Evolutionary conservation across 1,139 yeast genomes (phyloP).

Genomic region (Nakaseomyces bracarensis): DNA sequence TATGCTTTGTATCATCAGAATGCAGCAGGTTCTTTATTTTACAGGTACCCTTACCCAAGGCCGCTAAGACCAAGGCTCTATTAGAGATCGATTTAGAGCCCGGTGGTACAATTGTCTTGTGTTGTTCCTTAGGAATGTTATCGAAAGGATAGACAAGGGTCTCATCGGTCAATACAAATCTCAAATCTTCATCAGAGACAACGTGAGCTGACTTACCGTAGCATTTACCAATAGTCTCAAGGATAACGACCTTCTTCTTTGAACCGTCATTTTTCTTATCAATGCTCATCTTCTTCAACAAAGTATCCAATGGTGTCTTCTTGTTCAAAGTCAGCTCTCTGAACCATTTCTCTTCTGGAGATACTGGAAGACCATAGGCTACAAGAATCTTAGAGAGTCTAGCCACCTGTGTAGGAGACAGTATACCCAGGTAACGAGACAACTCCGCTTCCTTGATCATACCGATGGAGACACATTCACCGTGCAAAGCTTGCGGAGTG

Average conservation of each 20-base stretch:
- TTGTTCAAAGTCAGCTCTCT: conserved; percentile 60
- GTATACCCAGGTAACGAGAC: conserved; percentile 78
- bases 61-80: conserved; percentile 87
- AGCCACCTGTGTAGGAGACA: conserved; percentile 91
- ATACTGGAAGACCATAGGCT: conserved; percentile 78
- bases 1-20: conserved; percentile 91
- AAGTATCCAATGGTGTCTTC: conserved; percentile 60
- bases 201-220: conserved; percentile 82
- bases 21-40: conserved; percentile 77
- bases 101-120: conserved; percentile 62
- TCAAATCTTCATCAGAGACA: conserved; percentile 70
- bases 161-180: conserved; percentile 81
- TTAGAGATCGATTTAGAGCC: conserved; percentile 97
- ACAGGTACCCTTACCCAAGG: conserved; percentile 81
- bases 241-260: conserved; percentile 75
- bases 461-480: conserved; percentile 96
- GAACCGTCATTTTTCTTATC: conserved; percentile 95
- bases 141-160: conserved; percentile 54
- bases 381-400: conserved; percentile 73
- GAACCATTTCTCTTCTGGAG: conserved; percentile 67
- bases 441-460: conserved; percentile 92
- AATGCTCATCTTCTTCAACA: conserved; percentile 81
- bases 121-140: conserved; percentile 36
- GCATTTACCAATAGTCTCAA: conserved; percentile 81
- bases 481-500: conserved; percentile 93